Evolutionary conservation across 331 rosid species (phyloP).

Genomic region (Rhamnella rubrinervis): DNA sequence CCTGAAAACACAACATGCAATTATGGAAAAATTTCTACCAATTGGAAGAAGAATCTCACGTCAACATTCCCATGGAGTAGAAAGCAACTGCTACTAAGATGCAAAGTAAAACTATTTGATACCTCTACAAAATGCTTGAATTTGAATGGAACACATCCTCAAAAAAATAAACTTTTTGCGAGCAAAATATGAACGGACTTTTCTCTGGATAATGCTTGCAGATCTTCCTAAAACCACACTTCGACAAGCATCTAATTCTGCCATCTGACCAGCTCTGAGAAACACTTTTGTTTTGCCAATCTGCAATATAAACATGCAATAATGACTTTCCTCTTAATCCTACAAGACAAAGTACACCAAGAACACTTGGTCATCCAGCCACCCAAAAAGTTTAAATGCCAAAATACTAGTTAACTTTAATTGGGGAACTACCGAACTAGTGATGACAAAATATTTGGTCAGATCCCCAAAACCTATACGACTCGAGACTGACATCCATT

Average conservation of each 20-base stretch:
- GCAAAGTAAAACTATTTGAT: conserved; percentile 10
- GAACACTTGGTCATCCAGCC: not conserved
- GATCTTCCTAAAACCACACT: conserved; percentile 76
- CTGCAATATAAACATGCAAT: conserved; percentile 40
- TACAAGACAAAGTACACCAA: not conserved
- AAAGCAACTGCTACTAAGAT: conserved; percentile 16
- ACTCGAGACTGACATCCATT: not conserved
- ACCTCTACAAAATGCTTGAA: conserved; percentile 71
- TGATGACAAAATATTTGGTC: not conserved
- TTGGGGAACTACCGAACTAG: not conserved
- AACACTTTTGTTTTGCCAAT: conserved; percentile 89
- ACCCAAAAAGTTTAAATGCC: not conserved
- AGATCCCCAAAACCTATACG: not conserved
- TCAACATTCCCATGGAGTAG: conserved; percentile 7
- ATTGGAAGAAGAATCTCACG: not conserved
- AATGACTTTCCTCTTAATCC: conserved; percentile 11
- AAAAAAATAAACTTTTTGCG: conserved; percentile 42
- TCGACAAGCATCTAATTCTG: conserved; percentile 78
- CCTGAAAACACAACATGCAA: conserved; percentile 33
- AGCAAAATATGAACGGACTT: conserved; percentile 45
- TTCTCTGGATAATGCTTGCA: conserved; percentile 66
- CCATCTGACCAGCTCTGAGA: conserved; percentile 96
- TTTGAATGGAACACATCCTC: conserved; percentile 49
- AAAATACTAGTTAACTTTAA: conserved; percentile 14
- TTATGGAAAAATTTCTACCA: not conserved